These are phyloP conservation scores for Hanseniaspora mollemarum DNA, from an alignment of 805 yeast genomes.

Conservation along the genomic window DNA sequence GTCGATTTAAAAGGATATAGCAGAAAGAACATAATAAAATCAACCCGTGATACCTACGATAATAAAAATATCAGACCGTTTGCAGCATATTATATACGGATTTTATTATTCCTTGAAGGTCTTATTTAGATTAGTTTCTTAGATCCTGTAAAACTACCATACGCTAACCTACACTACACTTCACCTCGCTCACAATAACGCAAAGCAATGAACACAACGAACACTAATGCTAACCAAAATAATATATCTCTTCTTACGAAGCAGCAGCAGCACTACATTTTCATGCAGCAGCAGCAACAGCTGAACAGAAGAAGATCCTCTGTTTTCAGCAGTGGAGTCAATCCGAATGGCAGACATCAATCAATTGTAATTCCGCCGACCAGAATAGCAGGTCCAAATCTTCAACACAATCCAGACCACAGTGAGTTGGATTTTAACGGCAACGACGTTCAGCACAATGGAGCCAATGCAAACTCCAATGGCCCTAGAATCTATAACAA, in stretches of 20 bases:
- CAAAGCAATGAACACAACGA: not conserved
- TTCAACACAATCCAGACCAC: constrained; percentile 26
- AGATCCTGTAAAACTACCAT: too few species aligned
- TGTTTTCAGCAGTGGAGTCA: not conserved
- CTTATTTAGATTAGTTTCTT: not conserved
- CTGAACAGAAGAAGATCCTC: constrained; percentile 1
- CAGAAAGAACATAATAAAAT: too few species aligned
- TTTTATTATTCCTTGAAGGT: too few species aligned
- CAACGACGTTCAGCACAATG: not conserved
- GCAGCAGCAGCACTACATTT: constrained; percentile 15
- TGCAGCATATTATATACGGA: too few species aligned
- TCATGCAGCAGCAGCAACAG: constrained; percentile 14
- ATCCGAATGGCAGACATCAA: not conserved
- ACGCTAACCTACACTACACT: too few species aligned
- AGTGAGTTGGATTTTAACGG: not conserved
- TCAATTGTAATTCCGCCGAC: constrained; percentile 33
- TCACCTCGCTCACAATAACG: too few species aligned
- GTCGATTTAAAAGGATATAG: too few species aligned
- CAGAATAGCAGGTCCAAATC: constrained; percentile 34
- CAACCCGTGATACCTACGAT: too few species aligned
- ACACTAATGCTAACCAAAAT: not conserved
- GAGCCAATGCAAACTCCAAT: not conserved
- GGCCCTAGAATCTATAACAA: too few species aligned
- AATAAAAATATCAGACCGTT: too few species aligned
- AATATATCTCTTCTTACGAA: constrained; percentile 5